These are phyloP conservation scores for Boletus patriciae DNA, from an alignment of 768 basidiomycete genomes.

Conservation along the genomic window DNA sequence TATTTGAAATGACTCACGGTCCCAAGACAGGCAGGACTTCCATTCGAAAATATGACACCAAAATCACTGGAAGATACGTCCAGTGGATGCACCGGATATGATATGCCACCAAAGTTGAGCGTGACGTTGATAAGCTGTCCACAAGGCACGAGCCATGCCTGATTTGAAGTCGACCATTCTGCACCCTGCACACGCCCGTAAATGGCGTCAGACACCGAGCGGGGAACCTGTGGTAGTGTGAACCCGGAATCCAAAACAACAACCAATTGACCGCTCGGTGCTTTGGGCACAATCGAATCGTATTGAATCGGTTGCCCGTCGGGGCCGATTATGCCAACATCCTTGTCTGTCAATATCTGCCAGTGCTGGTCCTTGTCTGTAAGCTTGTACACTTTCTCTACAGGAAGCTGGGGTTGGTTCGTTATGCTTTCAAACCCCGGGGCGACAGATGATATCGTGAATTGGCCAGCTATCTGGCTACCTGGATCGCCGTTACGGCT, in stretches of 20 bases:
- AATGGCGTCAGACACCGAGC: conserved; percentile 74
- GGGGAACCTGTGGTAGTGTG: conserved; percentile 70
- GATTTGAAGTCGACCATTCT: conserved; percentile 51
- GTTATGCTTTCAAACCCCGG: conserved; percentile 62
- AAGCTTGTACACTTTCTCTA: conserved; percentile 62
- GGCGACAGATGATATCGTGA: conserved; percentile 66
- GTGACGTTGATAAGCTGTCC: conserved; percentile 69
- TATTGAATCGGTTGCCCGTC: conserved; percentile 63
- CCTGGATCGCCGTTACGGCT: conserved; percentile 56
- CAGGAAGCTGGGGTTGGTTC: conserved; percentile 60
- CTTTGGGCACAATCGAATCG: conserved; percentile 67
- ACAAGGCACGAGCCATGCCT: conserved; percentile 76
- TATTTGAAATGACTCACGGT: conserved; percentile 46
- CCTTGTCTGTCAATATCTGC: conserved; percentile 68
- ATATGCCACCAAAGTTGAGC: conserved; percentile 66
- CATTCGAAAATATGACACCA: conserved; percentile 40
- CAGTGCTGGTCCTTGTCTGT: conserved; percentile 75
- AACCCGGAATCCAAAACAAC: conserved; percentile 77
- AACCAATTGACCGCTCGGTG: conserved; percentile 62
- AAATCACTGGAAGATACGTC: conserved; percentile 65
- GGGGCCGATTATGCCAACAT: conserved; percentile 70
- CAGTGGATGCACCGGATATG: conserved; percentile 74
- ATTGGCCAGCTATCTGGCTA: conserved; percentile 54
- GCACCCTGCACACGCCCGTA: conserved; percentile 79
- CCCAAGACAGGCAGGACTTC: conserved; percentile 63